Percentiles rank a stretch among this genome's conserved stretches.
These are phyloP conservation scores for Dicorynia guianensis DNA, from an alignment of 306 rosid genomes.

Conservation along the genomic window DNA sequence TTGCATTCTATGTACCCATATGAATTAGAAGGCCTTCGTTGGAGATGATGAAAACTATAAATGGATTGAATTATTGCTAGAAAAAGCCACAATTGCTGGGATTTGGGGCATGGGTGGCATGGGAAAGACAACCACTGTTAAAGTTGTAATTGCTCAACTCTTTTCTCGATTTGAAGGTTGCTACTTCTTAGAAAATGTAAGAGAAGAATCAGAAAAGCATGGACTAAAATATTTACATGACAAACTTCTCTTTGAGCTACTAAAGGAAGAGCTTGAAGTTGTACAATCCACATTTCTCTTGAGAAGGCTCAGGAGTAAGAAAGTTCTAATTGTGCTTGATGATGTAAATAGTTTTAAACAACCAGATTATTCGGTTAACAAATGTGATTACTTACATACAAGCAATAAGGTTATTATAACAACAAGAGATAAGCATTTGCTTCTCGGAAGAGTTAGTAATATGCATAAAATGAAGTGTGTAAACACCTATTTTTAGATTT, in stretches of 20 bases:
- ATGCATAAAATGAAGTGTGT: no score
- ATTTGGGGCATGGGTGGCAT: slow-evolving; percentile 19
- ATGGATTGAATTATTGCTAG: neutral
- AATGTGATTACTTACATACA: neutral
- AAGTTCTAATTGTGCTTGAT: slow-evolving; percentile 38
- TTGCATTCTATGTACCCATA: neutral
- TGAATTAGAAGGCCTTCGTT: neutral
- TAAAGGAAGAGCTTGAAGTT: neutral
- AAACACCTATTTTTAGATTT: no score
- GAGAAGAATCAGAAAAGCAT: neutral
- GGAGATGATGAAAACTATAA: neutral
- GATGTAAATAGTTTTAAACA: neutral
- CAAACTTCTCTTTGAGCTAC: slow-evolving; percentile 17
- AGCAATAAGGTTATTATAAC: slow-evolving; percentile 35
- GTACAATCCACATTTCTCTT: neutral
- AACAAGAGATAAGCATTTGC: slow-evolving; percentile 28
- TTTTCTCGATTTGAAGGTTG: neutral
- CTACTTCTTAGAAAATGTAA: no score
- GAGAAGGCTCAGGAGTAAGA: slow-evolving; percentile 15
- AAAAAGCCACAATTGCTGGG: neutral
- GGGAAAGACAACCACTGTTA: neutral
- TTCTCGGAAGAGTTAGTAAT: neutral
- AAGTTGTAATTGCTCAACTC: neutral
- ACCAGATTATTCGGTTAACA: slow-evolving; percentile 10
- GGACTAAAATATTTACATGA: neutral